Evolutionary conservation across 2,329 filamentous ascomycete species (phyloP), one percentile per base, ranked within the genome.

Genomic region (Colletotrichum lindemuthianum): DNA sequence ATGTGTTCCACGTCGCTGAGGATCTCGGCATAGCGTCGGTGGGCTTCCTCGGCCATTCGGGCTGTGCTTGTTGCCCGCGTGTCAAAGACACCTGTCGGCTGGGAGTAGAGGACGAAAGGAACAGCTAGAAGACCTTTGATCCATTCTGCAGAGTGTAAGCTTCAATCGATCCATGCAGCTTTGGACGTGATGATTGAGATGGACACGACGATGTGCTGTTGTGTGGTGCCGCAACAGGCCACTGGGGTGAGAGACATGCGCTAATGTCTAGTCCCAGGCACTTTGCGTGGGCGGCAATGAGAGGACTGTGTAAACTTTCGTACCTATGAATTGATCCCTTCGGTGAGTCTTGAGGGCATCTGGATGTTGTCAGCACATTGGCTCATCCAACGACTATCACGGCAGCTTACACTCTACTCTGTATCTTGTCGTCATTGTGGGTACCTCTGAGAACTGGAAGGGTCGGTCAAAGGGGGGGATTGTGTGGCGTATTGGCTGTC

Each of bases 41-140:
- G 93, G 33, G 95, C 92, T 73, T 92, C 90, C 63, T 88, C 86
- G 5, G 92, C 92, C 82, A 95, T 93, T 63, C 89, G 85, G 48
- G 85, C 81, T 54, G 95, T 86, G 59, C 83, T 86, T 59, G 86
- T 82, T 66, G 87, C 87, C 70, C 88, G 84, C 60, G 86, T 83
- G 68, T 94, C 90, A 72, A 95, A 93, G 45, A 93, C 88, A 16
- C 93, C 93, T 1, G 93, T 96, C 4, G 96, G 96, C 75, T 98
- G 94, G 1, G 95, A 97, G 76, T 97, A 93, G 58, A 99, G 87
- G 43, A 99, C 95, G 75, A 99, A 99, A 0, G 96, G 96, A 1
- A 98, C 95, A 1, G 96, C 96, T 11, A 98, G 83, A 4, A 98
- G 86, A 43, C 91, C 92, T 80, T 99, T 98, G 83, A 98, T 92